These are phyloP conservation scores for Pythium sp. DNA, from an alignment of 352 stramenopile genomes.

Conservation along the genomic window DNA sequence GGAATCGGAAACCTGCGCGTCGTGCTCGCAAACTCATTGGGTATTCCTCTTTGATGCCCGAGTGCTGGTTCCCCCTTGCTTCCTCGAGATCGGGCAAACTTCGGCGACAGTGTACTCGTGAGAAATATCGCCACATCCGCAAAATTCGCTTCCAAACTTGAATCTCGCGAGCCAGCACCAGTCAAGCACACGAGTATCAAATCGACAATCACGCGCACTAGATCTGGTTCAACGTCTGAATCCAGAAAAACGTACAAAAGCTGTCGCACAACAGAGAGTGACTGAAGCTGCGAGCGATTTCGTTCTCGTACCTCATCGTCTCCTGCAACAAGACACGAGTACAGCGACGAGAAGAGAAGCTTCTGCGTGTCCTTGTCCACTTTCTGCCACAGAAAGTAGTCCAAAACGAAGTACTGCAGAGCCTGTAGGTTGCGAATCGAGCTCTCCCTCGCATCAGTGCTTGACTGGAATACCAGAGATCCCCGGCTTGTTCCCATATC, in stretches of 20 bases:
- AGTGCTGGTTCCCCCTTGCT: constrained; percentile 8
- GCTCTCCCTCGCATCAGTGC: constrained; percentile 21
- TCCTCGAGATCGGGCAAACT: constrained; percentile 33
- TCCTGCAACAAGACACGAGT: constrained; percentile 49
- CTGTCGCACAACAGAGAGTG: constrained; percentile 59
- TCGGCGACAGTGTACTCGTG: constrained; percentile 44
- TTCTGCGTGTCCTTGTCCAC: constrained; percentile 34
- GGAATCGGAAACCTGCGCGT: not conserved
- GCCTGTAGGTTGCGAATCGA: constrained; percentile 60
- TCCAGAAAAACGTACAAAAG: constrained; percentile 72
- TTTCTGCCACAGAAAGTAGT: constrained; percentile 70
- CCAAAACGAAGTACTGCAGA: constrained; percentile 69
- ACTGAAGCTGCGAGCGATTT: constrained; percentile 62
- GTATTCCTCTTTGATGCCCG: not conserved
- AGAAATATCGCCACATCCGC: constrained; percentile 64
- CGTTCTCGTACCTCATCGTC: constrained; percentile 47
- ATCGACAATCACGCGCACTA: constrained; percentile 61
- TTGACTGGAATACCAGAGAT: constrained; percentile 1
- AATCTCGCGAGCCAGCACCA: constrained; percentile 23
- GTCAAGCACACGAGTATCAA: constrained; percentile 71
- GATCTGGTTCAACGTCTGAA: constrained; percentile 36
- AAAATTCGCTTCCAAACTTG: constrained; percentile 58
- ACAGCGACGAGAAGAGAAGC: constrained; percentile 62
- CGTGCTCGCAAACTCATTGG: not conserved
- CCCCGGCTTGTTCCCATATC: not conserved